phyloP scores from a whole-genome alignment of 2,329 filamentous ascomycete genomes.

The Talaromyces atroroseus region DNA sequence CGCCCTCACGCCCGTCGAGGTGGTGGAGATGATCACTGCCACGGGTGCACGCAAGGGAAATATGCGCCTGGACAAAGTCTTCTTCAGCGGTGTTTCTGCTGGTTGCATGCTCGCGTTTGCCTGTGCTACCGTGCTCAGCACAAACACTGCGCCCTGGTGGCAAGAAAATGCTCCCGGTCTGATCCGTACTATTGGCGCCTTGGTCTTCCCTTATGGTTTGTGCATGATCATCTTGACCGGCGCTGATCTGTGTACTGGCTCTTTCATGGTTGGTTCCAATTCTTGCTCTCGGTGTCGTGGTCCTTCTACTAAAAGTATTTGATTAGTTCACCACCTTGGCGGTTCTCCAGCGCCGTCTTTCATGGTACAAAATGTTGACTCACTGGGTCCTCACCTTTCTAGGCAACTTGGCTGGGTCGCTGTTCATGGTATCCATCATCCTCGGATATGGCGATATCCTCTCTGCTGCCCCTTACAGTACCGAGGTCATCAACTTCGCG shows the following conservation, averaged over 20 bases:
- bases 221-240: conserved; percentile 47
- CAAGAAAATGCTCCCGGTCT: conserved; percentile 46
- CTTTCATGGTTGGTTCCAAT: conserved; percentile 36
- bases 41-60: conserved; percentile 49
- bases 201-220: conserved; percentile 48
- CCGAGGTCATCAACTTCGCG: conserved; percentile 10
- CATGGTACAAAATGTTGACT: conserved; percentile 49
- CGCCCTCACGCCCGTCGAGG: conserved; percentile 45
- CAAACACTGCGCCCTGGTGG: conserved; percentile 45
- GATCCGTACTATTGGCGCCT: conserved; percentile 41
- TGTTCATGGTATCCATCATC: conserved; percentile 13
- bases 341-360: conserved; percentile 38
- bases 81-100: conserved; percentile 48
- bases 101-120: conserved; percentile 50
- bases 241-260: conserved; percentile 46
- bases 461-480: conserved; percentile 10
- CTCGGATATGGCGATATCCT: conserved; percentile 11
- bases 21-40: conserved; percentile 47
- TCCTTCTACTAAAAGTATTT: background rate
- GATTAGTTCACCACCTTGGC: conserved; percentile 42
- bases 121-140: conserved; percentile 44
- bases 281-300: background rate
- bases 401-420: conserved; percentile 10
- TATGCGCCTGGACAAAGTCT: conserved; percentile 50
- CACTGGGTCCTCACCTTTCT: conserved; percentile 13